Evolutionary conservation across 495 filamentous ascomycete genomes (phyloP).

Genomic region (Bathelium albidoporum): DNA sequence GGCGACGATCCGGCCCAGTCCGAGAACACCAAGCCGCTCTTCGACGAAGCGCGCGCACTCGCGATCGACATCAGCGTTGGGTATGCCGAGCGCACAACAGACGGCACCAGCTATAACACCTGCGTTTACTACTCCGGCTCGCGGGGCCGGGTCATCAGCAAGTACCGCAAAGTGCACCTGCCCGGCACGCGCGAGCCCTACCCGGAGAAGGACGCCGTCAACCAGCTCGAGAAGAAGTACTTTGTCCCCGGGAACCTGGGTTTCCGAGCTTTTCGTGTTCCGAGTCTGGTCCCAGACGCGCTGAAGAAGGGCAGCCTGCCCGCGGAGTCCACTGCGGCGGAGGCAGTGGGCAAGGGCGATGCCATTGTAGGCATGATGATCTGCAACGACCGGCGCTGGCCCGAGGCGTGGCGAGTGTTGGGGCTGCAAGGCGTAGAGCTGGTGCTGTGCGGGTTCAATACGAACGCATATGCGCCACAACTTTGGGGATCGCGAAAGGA

Average conservation of each 20-base stretch:
- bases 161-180: slow-evolving; percentile 43
- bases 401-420: slow-evolving; percentile 38
- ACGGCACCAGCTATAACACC: slow-evolving; percentile 36
- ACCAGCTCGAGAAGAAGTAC: slow-evolving; percentile 44
- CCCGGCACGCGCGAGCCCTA: slow-evolving; percentile 40
- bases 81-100: slow-evolving; percentile 33
- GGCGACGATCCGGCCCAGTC: slow-evolving; percentile 28
- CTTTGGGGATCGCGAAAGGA: slow-evolving; percentile 34
- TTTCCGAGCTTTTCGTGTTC: slow-evolving; percentile 39
- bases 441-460: slow-evolving; percentile 41
- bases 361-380: slow-evolving; percentile 44
- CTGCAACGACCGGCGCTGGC: slow-evolving; percentile 43
- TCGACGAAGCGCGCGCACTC: slow-evolving; percentile 34
- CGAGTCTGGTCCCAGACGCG: slow-evolving; percentile 28
- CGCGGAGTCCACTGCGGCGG: slow-evolving; percentile 10
- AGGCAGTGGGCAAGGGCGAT: slow-evolving; percentile 32
- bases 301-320: slow-evolving; percentile 8
- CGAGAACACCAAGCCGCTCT: slow-evolving; percentile 35
- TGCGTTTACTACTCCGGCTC: slow-evolving; percentile 38
- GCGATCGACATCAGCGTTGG: slow-evolving; percentile 40
- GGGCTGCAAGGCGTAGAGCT: slow-evolving; percentile 40
- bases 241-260: slow-evolving; percentile 40
- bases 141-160: slow-evolving; percentile 31
- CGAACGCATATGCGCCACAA: slow-evolving; percentile 35
- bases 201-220: slow-evolving; percentile 33